Evolutionary conservation across 345 rosid species (phyloP).

Genomic region (Eucalyptus coolabah): DNA sequence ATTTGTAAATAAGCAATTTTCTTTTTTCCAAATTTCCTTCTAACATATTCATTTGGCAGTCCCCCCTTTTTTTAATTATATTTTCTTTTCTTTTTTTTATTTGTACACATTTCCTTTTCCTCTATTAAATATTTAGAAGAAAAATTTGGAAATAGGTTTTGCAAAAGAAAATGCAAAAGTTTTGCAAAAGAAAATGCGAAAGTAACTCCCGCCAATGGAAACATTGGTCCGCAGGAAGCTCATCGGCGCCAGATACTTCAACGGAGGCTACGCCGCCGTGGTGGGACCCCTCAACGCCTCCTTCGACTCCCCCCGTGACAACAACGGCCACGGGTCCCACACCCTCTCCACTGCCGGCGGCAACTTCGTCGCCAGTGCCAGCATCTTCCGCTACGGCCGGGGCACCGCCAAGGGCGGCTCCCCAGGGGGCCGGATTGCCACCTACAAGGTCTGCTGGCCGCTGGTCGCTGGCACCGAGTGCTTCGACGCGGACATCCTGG

Average conservation of each 20-base stretch:
- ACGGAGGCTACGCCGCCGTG: constrained; percentile 28
- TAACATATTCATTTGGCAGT: not conserved
- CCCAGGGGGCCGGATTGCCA: constrained; percentile 69
- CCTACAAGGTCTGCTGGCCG: constrained; percentile 86
- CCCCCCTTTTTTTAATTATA: no score
- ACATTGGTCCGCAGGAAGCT: constrained; percentile 38
- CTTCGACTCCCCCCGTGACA: constrained; percentile 56
- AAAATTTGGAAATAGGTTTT: not conserved
- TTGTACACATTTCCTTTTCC: not conserved
- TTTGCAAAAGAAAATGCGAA: not conserved
- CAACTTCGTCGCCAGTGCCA: constrained; percentile 36
- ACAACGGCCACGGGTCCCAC: constrained; percentile 80
- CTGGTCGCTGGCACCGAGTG: constrained; percentile 30
- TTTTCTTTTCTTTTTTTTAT: not conserved
- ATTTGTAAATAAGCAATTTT: not conserved
- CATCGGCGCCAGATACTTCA: constrained; percentile 53
- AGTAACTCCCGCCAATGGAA: not conserved
- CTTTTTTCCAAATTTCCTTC: not conserved
- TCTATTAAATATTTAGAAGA: not conserved
- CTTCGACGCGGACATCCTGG: constrained; percentile 64
- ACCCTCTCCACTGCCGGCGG: constrained; percentile 87
- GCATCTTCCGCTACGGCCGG: constrained; percentile 34
- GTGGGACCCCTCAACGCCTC: constrained; percentile 35
- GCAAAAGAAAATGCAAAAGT: not conserved
- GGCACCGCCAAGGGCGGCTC: constrained; percentile 88